phyloP scores from a whole-genome alignment of 2,329 filamentous ascomycete species.

The Aspergillus niger region DNA sequence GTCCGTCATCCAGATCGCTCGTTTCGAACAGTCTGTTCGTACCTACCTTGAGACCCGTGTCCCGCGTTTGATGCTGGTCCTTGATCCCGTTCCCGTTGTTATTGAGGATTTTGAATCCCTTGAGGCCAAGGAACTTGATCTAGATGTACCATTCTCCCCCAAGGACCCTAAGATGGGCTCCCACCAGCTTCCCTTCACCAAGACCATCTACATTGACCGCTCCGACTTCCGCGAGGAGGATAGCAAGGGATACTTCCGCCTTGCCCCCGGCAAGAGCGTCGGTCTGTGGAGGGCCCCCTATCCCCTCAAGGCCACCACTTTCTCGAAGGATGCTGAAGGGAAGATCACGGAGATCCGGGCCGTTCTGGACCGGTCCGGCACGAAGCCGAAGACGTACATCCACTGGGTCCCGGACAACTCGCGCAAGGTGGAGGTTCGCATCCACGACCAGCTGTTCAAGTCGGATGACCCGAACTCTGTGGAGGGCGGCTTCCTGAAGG shows the following conservation, averaged over 20 bases:
- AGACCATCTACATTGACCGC: conserved; percentile 81
- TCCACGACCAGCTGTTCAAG: conserved; percentile 84
- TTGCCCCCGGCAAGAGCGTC: conserved; percentile 73
- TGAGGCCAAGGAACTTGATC: conserved; percentile 64
- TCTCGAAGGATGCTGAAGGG: conserved; percentile 67
- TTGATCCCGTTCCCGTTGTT: conserved; percentile 80
- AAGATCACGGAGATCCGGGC: conserved; percentile 68
- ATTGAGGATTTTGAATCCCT: conserved; percentile 78
- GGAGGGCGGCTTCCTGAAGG: conserved; percentile 77
- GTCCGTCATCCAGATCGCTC: conserved; percentile 74
- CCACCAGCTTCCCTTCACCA: conserved; percentile 67
- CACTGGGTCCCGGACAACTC: conserved; percentile 78
- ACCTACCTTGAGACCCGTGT: conserved; percentile 86
- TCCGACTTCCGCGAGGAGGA: conserved; percentile 72
- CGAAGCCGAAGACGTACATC: conserved; percentile 75
- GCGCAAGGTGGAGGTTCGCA: conserved; percentile 69
- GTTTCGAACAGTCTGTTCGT: conserved; percentile 84
- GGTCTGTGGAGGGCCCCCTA: conserved; percentile 71
- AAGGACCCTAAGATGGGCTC: conserved; percentile 65
- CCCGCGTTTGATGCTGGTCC: conserved; percentile 82
- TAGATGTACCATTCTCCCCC: conserved; percentile 74
- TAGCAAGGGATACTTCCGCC: conserved; percentile 69
- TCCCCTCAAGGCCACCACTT: conserved; percentile 68
- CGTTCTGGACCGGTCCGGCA: conserved; percentile 67
- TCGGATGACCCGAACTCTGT: conserved; percentile 77